These are phyloP conservation scores for Lactifluus volemus DNA, from an alignment of 768 basidiomycete genomes.

Conservation along the genomic window DNA sequence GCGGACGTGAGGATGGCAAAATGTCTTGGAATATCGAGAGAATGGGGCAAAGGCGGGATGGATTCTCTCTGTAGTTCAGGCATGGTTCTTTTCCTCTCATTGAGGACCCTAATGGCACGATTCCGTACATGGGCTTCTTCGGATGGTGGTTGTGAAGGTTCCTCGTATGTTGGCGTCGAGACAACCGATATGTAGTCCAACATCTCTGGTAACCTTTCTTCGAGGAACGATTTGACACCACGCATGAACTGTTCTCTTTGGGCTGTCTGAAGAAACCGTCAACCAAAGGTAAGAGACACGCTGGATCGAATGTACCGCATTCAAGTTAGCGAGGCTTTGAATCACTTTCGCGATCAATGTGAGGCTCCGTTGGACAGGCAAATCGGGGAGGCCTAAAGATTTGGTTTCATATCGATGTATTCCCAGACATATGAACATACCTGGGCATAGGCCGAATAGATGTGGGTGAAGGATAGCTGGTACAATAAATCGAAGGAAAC, in stretches of 20 bases:
- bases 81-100: constrained; percentile 48
- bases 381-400: constrained; percentile 53
- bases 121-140: constrained; percentile 26
- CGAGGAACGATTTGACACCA: constrained; percentile 65
- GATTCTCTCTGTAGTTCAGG: constrained; percentile 57
- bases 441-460: constrained; percentile 68
- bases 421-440: constrained; percentile 29
- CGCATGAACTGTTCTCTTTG: constrained; percentile 81
- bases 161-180: constrained; percentile 42
- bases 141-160: constrained; percentile 22
- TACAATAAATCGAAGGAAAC: constrained; percentile 83
- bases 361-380: constrained; percentile 66
- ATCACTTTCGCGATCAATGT: constrained; percentile 85
- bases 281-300: neutral
- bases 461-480: constrained; percentile 88
- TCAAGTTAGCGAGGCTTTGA: constrained; percentile 82
- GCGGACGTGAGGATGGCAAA: constrained; percentile 69
- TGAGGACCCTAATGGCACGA: constrained; percentile 45
- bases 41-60: constrained; percentile 61
- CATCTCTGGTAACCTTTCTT: constrained; percentile 58
- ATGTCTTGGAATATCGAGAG: constrained; percentile 71
- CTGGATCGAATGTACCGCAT: constrained; percentile 40
- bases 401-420: neutral
- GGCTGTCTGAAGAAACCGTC: constrained; percentile 34
- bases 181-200: constrained; percentile 68